Conservation (phyloP, 108 stramenopile genomes). For the Conticribra guillardii region DNA sequence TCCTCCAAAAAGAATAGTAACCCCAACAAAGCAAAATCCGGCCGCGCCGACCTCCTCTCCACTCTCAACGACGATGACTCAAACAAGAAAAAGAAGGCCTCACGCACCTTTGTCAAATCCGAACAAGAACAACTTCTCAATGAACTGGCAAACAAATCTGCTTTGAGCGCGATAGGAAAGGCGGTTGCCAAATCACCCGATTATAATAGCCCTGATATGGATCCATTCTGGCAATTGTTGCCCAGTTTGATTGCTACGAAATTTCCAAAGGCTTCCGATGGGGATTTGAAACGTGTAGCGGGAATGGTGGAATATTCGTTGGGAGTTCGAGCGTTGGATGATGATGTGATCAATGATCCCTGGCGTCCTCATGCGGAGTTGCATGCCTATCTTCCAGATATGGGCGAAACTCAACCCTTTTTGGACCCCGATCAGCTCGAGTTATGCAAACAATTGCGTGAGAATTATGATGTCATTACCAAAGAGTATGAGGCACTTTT, state of each 20-base stretch:
- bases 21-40: slow-evolving; percentile 26
- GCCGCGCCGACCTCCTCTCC: slow-evolving; percentile 32
- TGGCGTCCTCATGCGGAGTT: slow-evolving; percentile 78
- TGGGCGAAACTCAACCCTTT: slow-evolving; percentile 71
- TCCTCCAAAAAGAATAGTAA: slow-evolving; percentile 32
- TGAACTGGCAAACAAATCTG: slow-evolving; percentile 53
- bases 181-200: slow-evolving; percentile 63
- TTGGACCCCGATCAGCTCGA: slow-evolving; percentile 62
- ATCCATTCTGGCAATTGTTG: slow-evolving; percentile 83
- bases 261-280: slow-evolving; percentile 67
- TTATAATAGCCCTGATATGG: slow-evolving; percentile 51
- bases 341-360: slow-evolving; percentile 64
- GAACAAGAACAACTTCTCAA: slow-evolving; percentile 72
- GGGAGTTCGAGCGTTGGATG: slow-evolving; percentile 41
- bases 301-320: slow-evolving; percentile 70
- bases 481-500: slow-evolving; percentile 73
- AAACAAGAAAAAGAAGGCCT: slow-evolving; percentile 29
- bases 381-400: slow-evolving; percentile 85
- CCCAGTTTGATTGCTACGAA: slow-evolving; percentile 74
- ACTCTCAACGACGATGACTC: slow-evolving; percentile 37
- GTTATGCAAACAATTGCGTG: slow-evolving; percentile 59
- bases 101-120: slow-evolving; percentile 61
- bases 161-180: slow-evolving; percentile 57
- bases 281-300: slow-evolving; percentile 70
- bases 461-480: slow-evolving; percentile 75